Conservation (phyloP, 257 asterid genomes). For the Plantago ovata region DNA sequence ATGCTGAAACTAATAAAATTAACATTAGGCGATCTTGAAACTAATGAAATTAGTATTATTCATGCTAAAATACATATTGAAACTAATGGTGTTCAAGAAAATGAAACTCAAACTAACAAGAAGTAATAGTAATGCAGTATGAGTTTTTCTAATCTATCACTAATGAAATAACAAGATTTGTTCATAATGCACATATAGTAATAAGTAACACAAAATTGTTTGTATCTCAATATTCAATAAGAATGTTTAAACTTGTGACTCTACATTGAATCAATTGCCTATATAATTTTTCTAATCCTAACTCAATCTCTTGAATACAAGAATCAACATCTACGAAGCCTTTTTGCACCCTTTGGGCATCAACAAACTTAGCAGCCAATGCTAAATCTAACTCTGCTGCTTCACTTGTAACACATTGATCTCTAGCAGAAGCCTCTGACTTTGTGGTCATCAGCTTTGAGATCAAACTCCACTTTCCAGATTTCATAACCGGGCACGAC, state of each 20-base stretch:
- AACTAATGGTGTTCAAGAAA: too few species aligned
- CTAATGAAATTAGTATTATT: too few species aligned
- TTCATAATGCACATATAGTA: not conserved
- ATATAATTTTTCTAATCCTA: conserved; percentile 28
- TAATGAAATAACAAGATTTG: too few species aligned
- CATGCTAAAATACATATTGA: too few species aligned
- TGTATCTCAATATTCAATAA: conserved; percentile 19
- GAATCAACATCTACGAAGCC: conserved; percentile 31
- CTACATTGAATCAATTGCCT: conserved; percentile 35
- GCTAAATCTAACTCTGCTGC: conserved; percentile 39
- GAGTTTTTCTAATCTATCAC: too few species aligned
- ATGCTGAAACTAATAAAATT: too few species aligned
- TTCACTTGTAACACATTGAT: conserved; percentile 20
- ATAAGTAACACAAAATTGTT: not conserved
- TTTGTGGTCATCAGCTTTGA: conserved; percentile 40
- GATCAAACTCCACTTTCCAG: conserved; percentile 29
- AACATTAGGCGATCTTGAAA: too few species aligned
- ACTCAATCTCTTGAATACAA: conserved; percentile 29
- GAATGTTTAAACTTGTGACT: conserved; percentile 35
- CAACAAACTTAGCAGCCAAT: conserved; percentile 29
- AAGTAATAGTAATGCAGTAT: too few species aligned
- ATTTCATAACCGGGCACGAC: conserved; percentile 24
- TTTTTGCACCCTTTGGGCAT: conserved; percentile 29
- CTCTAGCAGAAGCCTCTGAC: conserved; percentile 7
- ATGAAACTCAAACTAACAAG: too few species aligned